Evolutionary conservation across 2,329 filamentous ascomycete genomes (phyloP).

Genomic region (Colletotrichum abscissum): DNA sequence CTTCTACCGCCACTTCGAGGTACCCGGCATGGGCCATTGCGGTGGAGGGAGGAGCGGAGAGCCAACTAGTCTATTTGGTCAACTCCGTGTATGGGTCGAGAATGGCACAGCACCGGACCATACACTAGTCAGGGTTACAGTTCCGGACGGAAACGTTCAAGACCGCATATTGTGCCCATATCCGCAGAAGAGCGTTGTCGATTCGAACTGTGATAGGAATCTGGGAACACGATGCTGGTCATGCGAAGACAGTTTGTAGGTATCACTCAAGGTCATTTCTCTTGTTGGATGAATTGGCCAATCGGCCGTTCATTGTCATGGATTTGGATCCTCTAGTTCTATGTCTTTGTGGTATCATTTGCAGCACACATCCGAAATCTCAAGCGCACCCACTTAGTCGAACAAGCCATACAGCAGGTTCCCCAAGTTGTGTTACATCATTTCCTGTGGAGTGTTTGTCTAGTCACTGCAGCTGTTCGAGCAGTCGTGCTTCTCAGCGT

Average conservation of each 20-base stretch:
- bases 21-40: conserved; percentile 30
- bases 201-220: background rate
- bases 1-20: conserved; percentile 29
- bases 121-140: background rate
- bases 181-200: conserved; percentile 41
- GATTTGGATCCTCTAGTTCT: background rate
- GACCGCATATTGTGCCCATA: conserved; percentile 51
- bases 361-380: background rate
- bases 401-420: too few relatives aligned
- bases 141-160: background rate
- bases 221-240: background rate
- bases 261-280: too few relatives aligned
- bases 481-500: conserved; percentile 7
- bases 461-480: background rate
- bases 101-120: conserved; percentile 34
- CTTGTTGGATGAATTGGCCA: background rate
- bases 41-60: conserved; percentile 21
- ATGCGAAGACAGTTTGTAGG: background rate
- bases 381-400: too few relatives aligned
- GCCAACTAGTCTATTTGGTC: conserved; percentile 24
- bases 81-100: conserved; percentile 36
- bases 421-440: too few relatives aligned
- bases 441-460: too few relatives aligned
- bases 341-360: background rate
- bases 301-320: background rate